Evolutionary conservation across 2,329 filamentous ascomycete genomes (phyloP), one percentile per base, ranked within the genome.

Genomic region (Trichoderma gracile): DNA sequence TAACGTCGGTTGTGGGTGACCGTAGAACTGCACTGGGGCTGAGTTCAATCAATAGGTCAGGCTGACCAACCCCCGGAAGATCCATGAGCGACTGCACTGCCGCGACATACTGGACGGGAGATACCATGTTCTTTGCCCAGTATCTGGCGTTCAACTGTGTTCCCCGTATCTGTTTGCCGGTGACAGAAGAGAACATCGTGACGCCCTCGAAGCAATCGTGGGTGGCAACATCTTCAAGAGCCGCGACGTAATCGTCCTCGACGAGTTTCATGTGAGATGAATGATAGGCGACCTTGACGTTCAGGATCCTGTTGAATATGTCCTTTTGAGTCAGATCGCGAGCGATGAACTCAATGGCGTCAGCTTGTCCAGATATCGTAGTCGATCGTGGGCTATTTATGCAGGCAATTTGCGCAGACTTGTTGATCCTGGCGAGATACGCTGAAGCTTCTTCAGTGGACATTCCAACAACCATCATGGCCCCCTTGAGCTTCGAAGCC

Each of bases 111-210:
- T 76, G 73, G 9, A 84, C 82, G 0, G 77, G 76, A 2, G 76
- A 78, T 1, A 78, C 74, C 68, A 84, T 68, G 59, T 84, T 84
- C 2, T 73, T 68, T 2, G 75, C 73, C 82, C 82, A 84, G 67
- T 84, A 84, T 0, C 68, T 60, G 1, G 72, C 68, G 8, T 71
- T 71, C 1, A 81, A 67, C 3, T 74, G 67, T 3, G 38, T 40
- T 0, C 71, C 69, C 2, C 67, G 49, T n/a, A 76, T 63, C 10
- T 59, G 45, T 17, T 64, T 33, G 5, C 78, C 76, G 12, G 73
- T 75, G 14, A 81, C 75, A 0, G 79, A 77, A 0, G 80, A 82
- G 64, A 79, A 74, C 75, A 82, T 81, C 6, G 53, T 67, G 40
- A 72, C 59, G 3, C 57, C 64, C 10, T 66, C n/a, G 45, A 63